Percentiles rank a stretch among this genome's conserved stretches.
These are phyloP conservation scores for Lyophyllum shimeji DNA, from an alignment of 768 basidiomycete species.

Conservation along the genomic window DNA sequence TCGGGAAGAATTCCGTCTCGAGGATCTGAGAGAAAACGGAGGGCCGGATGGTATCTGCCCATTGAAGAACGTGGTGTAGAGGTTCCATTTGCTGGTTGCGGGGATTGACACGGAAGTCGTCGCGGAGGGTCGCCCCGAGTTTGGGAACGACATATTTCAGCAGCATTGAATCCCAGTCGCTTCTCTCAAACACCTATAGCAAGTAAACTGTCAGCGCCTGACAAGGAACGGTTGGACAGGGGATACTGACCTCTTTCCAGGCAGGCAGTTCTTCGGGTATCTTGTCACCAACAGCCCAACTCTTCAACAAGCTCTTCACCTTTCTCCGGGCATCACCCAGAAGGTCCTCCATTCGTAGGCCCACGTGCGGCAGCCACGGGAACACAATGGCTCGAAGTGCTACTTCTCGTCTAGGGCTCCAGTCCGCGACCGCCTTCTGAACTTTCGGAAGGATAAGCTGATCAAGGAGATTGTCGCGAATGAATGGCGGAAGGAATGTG, in stretches of 20 bases:
- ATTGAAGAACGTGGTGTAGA: constrained; percentile 71
- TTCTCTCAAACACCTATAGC: constrained; percentile 64
- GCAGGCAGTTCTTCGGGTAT: constrained; percentile 71
- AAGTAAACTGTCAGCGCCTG: not conserved
- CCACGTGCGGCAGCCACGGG: constrained; percentile 93
- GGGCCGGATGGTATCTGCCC: constrained; percentile 71
- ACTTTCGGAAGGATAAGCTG: constrained; percentile 96
- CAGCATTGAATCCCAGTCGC: constrained; percentile 90
- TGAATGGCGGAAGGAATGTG: constrained; percentile 83
- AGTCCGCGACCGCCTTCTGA: constrained; percentile 77
- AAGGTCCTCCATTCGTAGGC: constrained; percentile 79
- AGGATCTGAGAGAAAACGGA: constrained; percentile 82
- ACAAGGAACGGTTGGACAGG: not conserved
- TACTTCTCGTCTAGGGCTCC: constrained; percentile 65
- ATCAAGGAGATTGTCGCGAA: constrained; percentile 93
- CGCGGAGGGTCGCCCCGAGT: constrained; percentile 77
- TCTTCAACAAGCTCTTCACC: constrained; percentile 73
- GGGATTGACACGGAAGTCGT: constrained; percentile 89
- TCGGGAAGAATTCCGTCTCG: constrained; percentile 93
- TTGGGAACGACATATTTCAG: constrained; percentile 93
- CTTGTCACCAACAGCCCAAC: constrained; percentile 72
- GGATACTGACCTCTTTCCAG: constrained; percentile 75
- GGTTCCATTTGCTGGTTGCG: constrained; percentile 87
- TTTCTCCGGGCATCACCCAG: constrained; percentile 86
- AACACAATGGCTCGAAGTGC: constrained; percentile 83